Evolutionary conservation across 345 rosid species (phyloP).

Genomic region (Iberis pinnata): DNA sequence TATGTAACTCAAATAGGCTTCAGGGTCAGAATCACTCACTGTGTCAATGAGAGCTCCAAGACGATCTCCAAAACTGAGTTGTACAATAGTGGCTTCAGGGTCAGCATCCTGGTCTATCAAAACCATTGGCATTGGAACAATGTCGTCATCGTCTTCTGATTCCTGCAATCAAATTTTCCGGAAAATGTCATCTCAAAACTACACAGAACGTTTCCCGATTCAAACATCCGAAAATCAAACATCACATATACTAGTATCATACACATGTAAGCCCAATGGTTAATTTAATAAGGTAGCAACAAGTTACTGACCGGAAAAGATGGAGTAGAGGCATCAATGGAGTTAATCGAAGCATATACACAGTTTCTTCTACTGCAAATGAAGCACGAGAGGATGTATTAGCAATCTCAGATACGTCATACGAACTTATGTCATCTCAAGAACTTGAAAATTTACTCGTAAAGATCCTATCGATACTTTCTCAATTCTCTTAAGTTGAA

Average conservation of each 20-base stretch:
- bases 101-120: constrained; percentile 85
- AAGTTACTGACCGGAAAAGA: constrained; percentile 45
- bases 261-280: not conserved
- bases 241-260: not conserved
- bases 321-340: constrained; percentile 38
- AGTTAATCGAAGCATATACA: constrained; percentile 38
- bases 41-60: constrained; percentile 96
- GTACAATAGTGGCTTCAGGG: constrained; percentile 73
- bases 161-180: constrained; percentile 39
- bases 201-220: too few species aligned
- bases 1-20: not conserved
- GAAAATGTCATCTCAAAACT: constrained; percentile 32
- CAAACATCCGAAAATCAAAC: too few species aligned
- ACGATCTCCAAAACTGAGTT: constrained; percentile 94
- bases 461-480: not conserved
- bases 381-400: not conserved
- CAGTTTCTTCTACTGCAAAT: constrained; percentile 37
- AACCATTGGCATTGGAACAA: constrained; percentile 42
- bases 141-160: constrained; percentile 39
- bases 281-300: not conserved
- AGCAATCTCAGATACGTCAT: not conserved
- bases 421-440: not conserved
- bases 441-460: not conserved
- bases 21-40: constrained; percentile 29
- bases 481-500: not conserved